Evolutionary conservation across 257 asterid species (phyloP).

Genomic region (Coffea canephora): DNA sequence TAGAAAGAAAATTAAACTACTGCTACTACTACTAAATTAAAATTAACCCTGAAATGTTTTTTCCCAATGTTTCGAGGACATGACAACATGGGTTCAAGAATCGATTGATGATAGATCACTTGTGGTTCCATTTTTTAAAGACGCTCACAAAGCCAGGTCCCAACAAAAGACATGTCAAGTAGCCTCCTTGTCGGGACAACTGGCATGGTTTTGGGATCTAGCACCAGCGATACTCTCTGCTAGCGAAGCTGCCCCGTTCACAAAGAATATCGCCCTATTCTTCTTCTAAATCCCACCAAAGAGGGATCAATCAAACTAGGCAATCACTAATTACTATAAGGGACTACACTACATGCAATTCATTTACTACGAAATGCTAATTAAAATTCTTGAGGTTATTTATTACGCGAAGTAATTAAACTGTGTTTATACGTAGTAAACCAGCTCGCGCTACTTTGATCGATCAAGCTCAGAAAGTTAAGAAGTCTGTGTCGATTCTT

Average conservation of each 20-base stretch:
- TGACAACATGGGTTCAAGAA: background rate
- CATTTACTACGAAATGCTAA: background rate
- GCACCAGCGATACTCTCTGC: background rate
- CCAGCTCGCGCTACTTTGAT: too few species aligned
- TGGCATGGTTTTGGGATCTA: background rate
- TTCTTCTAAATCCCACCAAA: background rate
- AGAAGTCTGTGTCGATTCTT: too few species aligned
- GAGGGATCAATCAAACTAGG: background rate
- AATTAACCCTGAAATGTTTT: too few species aligned
- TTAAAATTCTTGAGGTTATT: too few species aligned
- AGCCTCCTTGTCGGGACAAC: conserved; percentile 11
- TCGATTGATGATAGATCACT: background rate
- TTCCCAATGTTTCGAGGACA: background rate
- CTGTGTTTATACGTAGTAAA: too few species aligned
- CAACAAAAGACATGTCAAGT: background rate
- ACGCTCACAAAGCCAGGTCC: background rate
- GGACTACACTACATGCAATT: background rate
- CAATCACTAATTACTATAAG: background rate
- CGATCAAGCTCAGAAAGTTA: too few species aligned
- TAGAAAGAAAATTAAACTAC: too few species aligned
- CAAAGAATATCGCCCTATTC: background rate
- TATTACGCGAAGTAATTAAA: too few species aligned
- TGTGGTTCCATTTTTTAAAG: background rate
- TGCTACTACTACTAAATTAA: too few species aligned
- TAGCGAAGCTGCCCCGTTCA: background rate